Evolutionary conservation across 768 basidiomycete species (phyloP).

Genomic region (Leccinellum rugosiceps): DNA sequence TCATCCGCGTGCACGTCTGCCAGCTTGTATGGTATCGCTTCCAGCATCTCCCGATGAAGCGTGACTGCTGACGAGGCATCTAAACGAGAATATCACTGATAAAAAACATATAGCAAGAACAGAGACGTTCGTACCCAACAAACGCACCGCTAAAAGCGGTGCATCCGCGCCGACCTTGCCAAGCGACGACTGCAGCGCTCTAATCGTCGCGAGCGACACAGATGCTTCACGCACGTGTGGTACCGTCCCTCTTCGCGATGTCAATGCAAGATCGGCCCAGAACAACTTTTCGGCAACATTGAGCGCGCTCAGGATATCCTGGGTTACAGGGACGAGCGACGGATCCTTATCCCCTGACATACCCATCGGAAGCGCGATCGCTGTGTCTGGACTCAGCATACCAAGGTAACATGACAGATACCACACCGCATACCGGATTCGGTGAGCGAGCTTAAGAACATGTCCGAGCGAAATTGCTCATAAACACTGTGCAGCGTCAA

Average conservation of each 20-base stretch:
- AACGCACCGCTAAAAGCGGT: constrained; percentile 54
- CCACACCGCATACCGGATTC: constrained; percentile 72
- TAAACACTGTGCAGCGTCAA: constrained; percentile 78
- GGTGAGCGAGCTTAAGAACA: constrained; percentile 84
- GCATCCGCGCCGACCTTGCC: constrained; percentile 53
- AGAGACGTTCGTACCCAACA: constrained; percentile 50
- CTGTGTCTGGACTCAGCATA: constrained; percentile 37
- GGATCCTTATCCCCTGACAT: constrained; percentile 48
- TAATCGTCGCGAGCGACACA: constrained; percentile 65
- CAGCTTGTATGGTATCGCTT: constrained; percentile 74
- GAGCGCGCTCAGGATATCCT: constrained; percentile 59
- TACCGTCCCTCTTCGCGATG: constrained; percentile 58
- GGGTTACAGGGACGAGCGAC: constrained; percentile 42
- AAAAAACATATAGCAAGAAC: neutral
- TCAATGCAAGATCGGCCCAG: constrained; percentile 58
- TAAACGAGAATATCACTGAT: constrained; percentile 26
- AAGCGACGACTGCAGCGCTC: constrained; percentile 77
- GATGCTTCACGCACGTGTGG: constrained; percentile 72
- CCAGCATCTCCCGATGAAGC: constrained; percentile 81
- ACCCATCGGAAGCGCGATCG: constrained; percentile 81
- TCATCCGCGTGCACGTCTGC: constrained; percentile 52
- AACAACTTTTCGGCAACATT: constrained; percentile 68
- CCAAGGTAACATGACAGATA: neutral
- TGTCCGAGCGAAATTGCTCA: constrained; percentile 75
- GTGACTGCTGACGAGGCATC: constrained; percentile 77